Evolutionary conservation across 1,284 basidiomycete genomes (phyloP).

Genomic region (Cystobasidium slooffiae): DNA sequence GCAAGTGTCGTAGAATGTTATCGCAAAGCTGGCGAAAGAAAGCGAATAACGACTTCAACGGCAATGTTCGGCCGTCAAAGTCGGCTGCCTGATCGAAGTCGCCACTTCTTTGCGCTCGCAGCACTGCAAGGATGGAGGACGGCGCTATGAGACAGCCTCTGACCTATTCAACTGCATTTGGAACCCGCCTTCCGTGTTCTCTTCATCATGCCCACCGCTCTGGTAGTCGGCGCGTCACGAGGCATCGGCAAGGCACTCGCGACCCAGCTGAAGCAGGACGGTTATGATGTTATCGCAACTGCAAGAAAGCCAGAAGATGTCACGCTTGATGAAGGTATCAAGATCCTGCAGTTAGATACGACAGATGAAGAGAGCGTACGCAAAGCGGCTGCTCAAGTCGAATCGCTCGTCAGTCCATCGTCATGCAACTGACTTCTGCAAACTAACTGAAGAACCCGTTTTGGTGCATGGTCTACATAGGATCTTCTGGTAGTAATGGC

Average conservation of each 20-base stretch:
- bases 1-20: too few species aligned
- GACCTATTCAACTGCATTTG: background rate
- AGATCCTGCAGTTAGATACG: constrained; percentile 11
- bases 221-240: constrained; percentile 15
- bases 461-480: background rate
- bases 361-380: constrained; percentile 2
- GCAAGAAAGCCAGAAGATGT: constrained; percentile 13
- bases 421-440: background rate
- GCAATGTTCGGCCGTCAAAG: too few species aligned
- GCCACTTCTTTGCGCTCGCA: background rate
- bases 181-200: background rate
- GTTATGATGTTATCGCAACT: constrained; percentile 10
- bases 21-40: too few species aligned
- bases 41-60: too few species aligned
- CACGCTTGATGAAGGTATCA: background rate
- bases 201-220: constrained; percentile 17
- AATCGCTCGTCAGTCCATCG: background rate
- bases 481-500: constrained; percentile 19
- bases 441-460: background rate
- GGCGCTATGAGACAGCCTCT: background rate
- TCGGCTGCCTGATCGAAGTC: too few species aligned
- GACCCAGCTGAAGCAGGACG: background rate
- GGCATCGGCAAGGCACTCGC: constrained; percentile 15
- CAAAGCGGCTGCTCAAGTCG: constrained; percentile 17
- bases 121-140: background rate